Evolutionary conservation across 805 yeast genomes (phyloP), one percentile per base, ranked within the genome.

Genomic region (Candida yuanshanica): DNA sequence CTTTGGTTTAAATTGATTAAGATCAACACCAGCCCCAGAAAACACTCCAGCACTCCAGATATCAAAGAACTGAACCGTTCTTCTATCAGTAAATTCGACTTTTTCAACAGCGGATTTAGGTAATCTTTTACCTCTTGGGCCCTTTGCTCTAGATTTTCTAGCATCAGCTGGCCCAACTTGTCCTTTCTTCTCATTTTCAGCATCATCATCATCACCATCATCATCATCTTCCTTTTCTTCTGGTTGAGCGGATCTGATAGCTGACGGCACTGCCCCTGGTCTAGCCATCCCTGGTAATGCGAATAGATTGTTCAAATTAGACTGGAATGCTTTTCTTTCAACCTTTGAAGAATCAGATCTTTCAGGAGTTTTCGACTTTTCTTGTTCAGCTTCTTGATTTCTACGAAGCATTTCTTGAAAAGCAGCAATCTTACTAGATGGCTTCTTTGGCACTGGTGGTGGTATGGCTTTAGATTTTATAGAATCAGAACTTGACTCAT

Each of bases 341-440:
- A 35, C 17, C 9, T 22, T 13, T 9, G 16, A 24, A 14, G 26
- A 17, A 5, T 17, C 35, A 3, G 20, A 21, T 11, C 20, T 13
- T 17, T 27, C 33, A 5, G 18, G 16, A 11, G 12, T 10, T 24
- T 14, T 27, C 4, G 18, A 12, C 10, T 12, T n/a, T 59, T 74
- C 69, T 41, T 14, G 20, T 20, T 43, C 51, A 17, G 74, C 78
- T 50, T 79, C 85, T 52, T 75, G 80, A 46, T 70, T 72, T 45
- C 69, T 68, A 37, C 74, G 75, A 41, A 84, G 66, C 83, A 82
- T 77, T 53, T 82, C 83, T 55, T 84, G 95, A 58, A 84, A 84
- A 0, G 89, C 89, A 1, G 90, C 89, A 45, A 84, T 84, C 47
- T 72, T 82, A 1, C 88, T 79, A 0, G 91, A 83, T 14, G 87